Percentiles rank a stretch among this genome's conserved stretches.
These are phyloP conservation scores for Dalechampia spathulata DNA, from an alignment of 441 rosid genomes.

Conservation along the genomic window DNA sequence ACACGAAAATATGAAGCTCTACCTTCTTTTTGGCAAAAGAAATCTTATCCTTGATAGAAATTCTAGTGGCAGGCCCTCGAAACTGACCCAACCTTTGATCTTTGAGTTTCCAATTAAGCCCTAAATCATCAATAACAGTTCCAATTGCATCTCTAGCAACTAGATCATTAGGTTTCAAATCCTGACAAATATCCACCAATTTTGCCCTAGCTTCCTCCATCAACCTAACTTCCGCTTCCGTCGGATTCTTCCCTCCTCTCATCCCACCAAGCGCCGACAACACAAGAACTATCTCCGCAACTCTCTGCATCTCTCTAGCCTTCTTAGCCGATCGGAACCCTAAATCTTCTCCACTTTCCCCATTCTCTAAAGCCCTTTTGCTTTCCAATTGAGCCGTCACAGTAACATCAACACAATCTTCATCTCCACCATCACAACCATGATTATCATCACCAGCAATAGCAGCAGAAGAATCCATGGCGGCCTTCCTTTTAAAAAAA, in stretches of 20 bases:
- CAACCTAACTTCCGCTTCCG: constrained; percentile 51
- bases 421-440: not conserved
- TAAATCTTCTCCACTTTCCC: constrained; percentile 17
- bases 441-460: not conserved
- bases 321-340: constrained; percentile 30
- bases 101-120: constrained; percentile 50
- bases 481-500: too few species aligned
- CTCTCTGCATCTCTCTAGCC: constrained; percentile 43
- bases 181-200: constrained; percentile 47
- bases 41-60: constrained; percentile 69
- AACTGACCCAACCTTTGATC: constrained; percentile 59
- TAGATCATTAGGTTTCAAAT: constrained; percentile 56
- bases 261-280: constrained; percentile 67
- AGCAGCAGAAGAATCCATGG: not conserved
- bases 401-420: not conserved
- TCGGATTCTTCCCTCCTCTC: constrained; percentile 62
- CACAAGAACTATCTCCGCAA: constrained; percentile 85
- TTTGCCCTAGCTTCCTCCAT: constrained; percentile 83
- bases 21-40: constrained; percentile 65
- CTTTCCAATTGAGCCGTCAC: constrained; percentile 9
- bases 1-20: not conserved
- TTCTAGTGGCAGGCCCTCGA: constrained; percentile 27
- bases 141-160: constrained; percentile 45
- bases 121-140: constrained; percentile 71
- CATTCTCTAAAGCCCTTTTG: constrained; percentile 32